Evolutionary conservation across 2,329 filamentous ascomycete genomes (phyloP), one percentile per base, ranked within the genome.

Genomic region (Sclerotinia glacialis): DNA sequence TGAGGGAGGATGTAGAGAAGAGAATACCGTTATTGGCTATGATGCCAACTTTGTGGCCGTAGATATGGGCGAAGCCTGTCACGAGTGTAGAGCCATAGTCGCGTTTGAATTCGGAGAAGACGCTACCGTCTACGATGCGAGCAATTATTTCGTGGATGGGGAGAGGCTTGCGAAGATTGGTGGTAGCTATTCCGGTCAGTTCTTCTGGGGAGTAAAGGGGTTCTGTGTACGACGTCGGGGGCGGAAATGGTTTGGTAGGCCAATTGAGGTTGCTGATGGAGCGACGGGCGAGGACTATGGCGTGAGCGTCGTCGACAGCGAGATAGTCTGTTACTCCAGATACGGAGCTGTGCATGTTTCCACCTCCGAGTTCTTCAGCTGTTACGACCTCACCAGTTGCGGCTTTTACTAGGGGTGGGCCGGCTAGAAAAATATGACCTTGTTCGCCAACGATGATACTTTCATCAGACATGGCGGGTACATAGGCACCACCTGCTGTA

Each of bases 401-500:
- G 11, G 95, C 95, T 80, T 97, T 97, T 70, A 99, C 95, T 0
- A 99, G 83, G 0, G 95, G 94, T 23, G 94, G 94, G 0, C 94
- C 95, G 0, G 94, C 94, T 2, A 99, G 86, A 82, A 98, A 99
- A 76, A 99, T 97, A 72, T 96, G 93, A n/a, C 94, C 94, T 78
- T 97, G 93, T 63, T 93, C 90, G 75, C 92, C 88, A 49, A 98
- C 95, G 71, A 99, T 98, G 78, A 99, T 97, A 76, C 88, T 93
- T 83, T 98, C 95, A 77, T 98, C 95, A 68, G 91, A 94, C 94
- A 99, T 98, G 74, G 92, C 92, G 14, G 94, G 94, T 14, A 98
- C 93, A 77, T 99, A 98, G 31, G 94, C 94, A 58, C 94, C 94
- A 61, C 94, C 94, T 1, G 94, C 94, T 0, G 95, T 99, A 79